phyloP scores from a whole-genome alignment of 1,284 basidiomycete genomes.

The Austropuccinia psidii region DNA sequence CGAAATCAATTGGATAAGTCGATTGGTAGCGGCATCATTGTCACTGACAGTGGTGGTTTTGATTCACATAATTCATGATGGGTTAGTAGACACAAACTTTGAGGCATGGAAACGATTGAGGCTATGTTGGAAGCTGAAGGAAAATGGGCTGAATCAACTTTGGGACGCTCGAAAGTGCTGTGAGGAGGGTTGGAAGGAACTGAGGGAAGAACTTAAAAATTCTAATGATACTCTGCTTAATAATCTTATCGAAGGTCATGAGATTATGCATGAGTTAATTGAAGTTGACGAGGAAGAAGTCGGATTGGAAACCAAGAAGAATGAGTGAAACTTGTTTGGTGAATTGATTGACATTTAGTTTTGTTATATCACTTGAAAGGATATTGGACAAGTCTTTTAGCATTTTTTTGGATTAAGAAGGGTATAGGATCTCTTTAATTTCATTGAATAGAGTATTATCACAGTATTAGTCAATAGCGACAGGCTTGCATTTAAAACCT shows the following conservation, averaged over 20 bases:
- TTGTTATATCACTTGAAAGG: too few relatives aligned
- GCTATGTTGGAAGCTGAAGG: not conserved
- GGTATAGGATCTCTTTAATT: too few relatives aligned
- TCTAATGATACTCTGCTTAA: too few relatives aligned
- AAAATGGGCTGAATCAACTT: not conserved
- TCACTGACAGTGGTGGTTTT: not conserved
- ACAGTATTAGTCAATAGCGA: too few relatives aligned
- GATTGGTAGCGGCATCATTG: not conserved
- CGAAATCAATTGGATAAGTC: not conserved
- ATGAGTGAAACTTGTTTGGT: not conserved
- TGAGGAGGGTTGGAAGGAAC: not conserved
- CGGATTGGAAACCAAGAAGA: not conserved
- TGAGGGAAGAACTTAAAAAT: not conserved
- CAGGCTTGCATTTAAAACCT: too few relatives aligned
- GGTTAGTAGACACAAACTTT: constrained; percentile 4
- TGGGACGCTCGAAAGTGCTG: not conserved
- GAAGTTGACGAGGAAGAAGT: too few relatives aligned
- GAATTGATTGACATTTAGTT: not conserved
- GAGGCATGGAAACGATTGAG: not conserved
- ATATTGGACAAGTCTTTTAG: too few relatives aligned
- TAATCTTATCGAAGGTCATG: too few relatives aligned
- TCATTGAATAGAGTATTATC: too few relatives aligned
- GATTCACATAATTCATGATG: constrained; percentile 8
- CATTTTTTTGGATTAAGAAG: too few relatives aligned
- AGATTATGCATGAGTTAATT: too few relatives aligned